phyloP scores from a whole-genome alignment of 371 early-diverging fungal genomes.

The Mucor sp. region DNA sequence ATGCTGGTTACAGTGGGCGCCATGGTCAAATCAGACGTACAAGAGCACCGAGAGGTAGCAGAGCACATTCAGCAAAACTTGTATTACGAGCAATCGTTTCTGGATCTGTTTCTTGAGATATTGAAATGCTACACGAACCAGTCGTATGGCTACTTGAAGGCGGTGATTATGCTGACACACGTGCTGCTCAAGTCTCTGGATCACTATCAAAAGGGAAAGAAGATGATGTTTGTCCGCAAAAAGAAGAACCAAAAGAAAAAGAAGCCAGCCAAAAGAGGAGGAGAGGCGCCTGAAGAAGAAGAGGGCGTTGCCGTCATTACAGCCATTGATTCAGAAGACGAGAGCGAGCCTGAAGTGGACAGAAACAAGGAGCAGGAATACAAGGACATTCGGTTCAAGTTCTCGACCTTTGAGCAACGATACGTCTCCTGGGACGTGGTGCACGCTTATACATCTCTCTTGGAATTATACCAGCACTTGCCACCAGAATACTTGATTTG shows the following conservation, averaged over 20 bases:
- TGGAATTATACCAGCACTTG: slow-evolving; percentile 51
- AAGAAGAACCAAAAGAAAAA: slow-evolving; percentile 8
- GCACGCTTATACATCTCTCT: slow-evolving; percentile 52
- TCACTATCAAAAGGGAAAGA: slow-evolving; percentile 56
- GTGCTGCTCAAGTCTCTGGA: slow-evolving; percentile 66
- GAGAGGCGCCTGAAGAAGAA: neutral
- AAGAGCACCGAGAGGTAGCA: slow-evolving; percentile 60
- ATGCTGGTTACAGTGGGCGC: slow-evolving; percentile 53
- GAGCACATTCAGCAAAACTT: slow-evolving; percentile 72
- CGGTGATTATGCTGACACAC: slow-evolving; percentile 59
- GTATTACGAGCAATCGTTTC: slow-evolving; percentile 66
- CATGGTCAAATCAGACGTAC: slow-evolving; percentile 54
- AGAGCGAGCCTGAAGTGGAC: slow-evolving; percentile 34
- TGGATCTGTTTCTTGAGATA: slow-evolving; percentile 62
- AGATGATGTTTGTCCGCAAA: slow-evolving; percentile 50
- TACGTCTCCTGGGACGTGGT: slow-evolving; percentile 57
- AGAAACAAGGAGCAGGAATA: slow-evolving; percentile 29
- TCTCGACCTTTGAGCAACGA: slow-evolving; percentile 65
- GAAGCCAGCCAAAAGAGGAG: slow-evolving; percentile 9
- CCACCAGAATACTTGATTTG: slow-evolving; percentile 52
- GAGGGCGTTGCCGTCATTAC: neutral
- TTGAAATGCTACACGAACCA: slow-evolving; percentile 49
- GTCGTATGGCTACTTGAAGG: slow-evolving; percentile 56
- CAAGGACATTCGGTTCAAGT: slow-evolving; percentile 58
- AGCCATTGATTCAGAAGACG: slow-evolving; percentile 1